These are phyloP conservation scores for Solanum hybrid DNA, from an alignment of 305 asterid species.

Conservation along the genomic window DNA sequence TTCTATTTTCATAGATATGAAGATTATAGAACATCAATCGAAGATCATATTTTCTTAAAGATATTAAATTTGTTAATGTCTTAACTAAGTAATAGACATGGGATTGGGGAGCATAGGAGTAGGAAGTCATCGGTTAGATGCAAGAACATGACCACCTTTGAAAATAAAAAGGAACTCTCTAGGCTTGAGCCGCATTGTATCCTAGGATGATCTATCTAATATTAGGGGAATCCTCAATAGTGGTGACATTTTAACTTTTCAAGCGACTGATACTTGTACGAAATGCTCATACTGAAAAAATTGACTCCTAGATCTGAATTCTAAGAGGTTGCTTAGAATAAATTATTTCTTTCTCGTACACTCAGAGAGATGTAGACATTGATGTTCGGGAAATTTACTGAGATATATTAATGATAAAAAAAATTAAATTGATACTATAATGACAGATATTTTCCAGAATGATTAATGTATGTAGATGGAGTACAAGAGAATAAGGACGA, in stretches of 20 bases:
- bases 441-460: background rate
- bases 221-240: background rate
- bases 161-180: background rate
- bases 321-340: too few relatives aligned
- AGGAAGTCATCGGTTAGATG: background rate
- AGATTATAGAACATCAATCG: background rate
- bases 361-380: too few relatives aligned
- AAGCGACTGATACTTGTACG: background rate
- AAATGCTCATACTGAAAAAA: too few relatives aligned
- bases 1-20: background rate
- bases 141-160: background rate
- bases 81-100: background rate
- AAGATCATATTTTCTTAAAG: background rate
- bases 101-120: background rate
- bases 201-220: background rate
- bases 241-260: background rate
- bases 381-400: too few relatives aligned
- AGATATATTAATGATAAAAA: too few relatives aligned
- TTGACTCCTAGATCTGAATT: too few relatives aligned
- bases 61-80: background rate
- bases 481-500: background rate
- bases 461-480: background rate
- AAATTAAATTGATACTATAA: too few relatives aligned
- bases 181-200: background rate
- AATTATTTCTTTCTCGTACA: too few relatives aligned